Base-by-base conservation (phyloP, 1,139 yeast species). In the Geotrichum reessii region DNA sequence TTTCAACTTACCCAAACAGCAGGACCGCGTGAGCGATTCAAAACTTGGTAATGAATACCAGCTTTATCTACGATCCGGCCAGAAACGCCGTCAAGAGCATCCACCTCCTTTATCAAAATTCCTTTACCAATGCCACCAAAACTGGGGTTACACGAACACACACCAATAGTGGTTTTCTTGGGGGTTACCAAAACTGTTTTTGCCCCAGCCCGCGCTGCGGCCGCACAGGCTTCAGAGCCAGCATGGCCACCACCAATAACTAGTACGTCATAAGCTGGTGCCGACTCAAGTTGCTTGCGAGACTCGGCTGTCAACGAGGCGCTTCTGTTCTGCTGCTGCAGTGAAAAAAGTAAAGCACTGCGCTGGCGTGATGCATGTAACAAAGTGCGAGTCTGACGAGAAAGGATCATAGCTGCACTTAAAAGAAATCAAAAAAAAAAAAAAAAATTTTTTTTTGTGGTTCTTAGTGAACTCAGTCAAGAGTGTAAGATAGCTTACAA, bases 81-180 rank as follows among this genome's bases (percentile, higher is more conserved):
- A 6, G 95, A 84, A 0, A 93, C 87, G 3, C 99, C 99, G 71
- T 92, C 99, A 57, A 95, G 75, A 0, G 99, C 98, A 75, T 95
- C 99, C 7, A 95, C 90, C 72, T 95, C 99, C 64, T 91, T 81
- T 46, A 95, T 74, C 55, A 95, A 75, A 1, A 97, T 93, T 21
- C 99, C 99, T 68, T 95, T 95, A 0, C 99, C 99, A 55, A 95
- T 95, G 57, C 99, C 99, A 47, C 99, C 99, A 86, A 91, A 89
- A 53, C 91, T 91, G 3, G 99, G 99, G 70, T 95, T 95, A 71
- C 99, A 95, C 0, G 97, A 90, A 33, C 98, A 95, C 0, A 95
- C 87, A 0, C 99, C 99, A 11, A 95, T 84, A 67, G 90, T 88
- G 42, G 78, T 71, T 33, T 83, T 71, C 55, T 77, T 78, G 0